Conservation (phyloP, 2,329 filamentous ascomycete genomes). For the Apiospora marii region DNA sequence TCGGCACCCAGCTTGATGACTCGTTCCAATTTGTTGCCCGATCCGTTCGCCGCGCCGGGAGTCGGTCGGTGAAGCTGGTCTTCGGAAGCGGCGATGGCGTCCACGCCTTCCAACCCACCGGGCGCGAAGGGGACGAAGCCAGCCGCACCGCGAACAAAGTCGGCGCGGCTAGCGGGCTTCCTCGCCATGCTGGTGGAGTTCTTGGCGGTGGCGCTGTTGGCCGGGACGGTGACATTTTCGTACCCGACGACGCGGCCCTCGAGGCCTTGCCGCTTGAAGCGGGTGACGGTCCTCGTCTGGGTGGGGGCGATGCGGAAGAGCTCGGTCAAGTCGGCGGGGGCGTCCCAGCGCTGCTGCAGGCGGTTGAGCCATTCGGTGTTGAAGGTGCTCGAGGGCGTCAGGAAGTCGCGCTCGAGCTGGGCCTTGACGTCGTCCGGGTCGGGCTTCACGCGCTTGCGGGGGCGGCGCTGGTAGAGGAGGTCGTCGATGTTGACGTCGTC, state of each 20-base stretch:
- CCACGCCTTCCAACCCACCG: conserved; percentile 85
- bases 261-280: conserved; percentile 89
- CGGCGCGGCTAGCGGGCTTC: conserved; percentile 84
- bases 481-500: conserved; percentile 60
- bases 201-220: conserved; percentile 88
- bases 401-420: conserved; percentile 77
- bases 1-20: conserved; percentile 84
- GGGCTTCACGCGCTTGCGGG: conserved; percentile 54
- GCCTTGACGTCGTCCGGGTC: conserved; percentile 70
- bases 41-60: conserved; percentile 51
- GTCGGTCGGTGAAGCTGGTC: conserved; percentile 71
- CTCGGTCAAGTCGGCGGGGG: conserved; percentile 79
- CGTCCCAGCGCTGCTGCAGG: conserved; percentile 89
- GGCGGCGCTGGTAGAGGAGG: conserved; percentile 58
- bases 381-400: conserved; percentile 82
- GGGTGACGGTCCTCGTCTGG: conserved; percentile 92
- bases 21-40: conserved; percentile 71
- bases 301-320: conserved; percentile 89
- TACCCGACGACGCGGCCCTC: conserved; percentile 95
- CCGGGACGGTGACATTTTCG: conserved; percentile 90
- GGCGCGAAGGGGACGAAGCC: conserved; percentile 96
- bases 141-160: conserved; percentile 91
- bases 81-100: conserved; percentile 84
- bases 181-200: conserved; percentile 90
- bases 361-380: conserved; percentile 86